These are phyloP conservation scores for Eragrostis tef DNA, from an alignment of 202 grass and related monocot genomes.

Conservation along the genomic window DNA sequence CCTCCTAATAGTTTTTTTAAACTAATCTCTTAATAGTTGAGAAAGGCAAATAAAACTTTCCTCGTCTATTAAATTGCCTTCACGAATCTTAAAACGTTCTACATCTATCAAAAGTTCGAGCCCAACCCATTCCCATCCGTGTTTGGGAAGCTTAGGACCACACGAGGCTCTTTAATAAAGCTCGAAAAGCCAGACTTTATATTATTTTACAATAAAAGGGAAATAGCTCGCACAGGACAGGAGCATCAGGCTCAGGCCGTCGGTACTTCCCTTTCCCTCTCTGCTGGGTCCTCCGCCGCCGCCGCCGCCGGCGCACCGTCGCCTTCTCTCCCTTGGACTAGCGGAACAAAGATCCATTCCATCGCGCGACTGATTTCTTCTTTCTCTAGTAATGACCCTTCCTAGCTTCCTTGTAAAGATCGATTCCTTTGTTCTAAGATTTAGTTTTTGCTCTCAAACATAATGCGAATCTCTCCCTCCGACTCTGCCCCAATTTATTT, in stretches of 20 bases:
- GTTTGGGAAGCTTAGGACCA: too few relatives aligned
- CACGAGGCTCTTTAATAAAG: too few relatives aligned
- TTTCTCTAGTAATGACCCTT: slow-evolving; percentile 5
- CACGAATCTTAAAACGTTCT: too few relatives aligned
- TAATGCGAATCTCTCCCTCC: slow-evolving; percentile 5
- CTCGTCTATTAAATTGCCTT: too few relatives aligned
- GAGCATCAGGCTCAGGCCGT: slow-evolving; percentile 4
- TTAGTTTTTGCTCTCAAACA: background rate
- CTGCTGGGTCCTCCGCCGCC: slow-evolving; percentile 5
- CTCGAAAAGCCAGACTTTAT: background rate
- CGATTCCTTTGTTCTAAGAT: slow-evolving; percentile 1
- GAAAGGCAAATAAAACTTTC: too few relatives aligned
- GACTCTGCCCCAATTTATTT: background rate
- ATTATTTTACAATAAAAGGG: background rate
- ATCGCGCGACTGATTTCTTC: background rate
- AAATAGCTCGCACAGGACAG: background rate
- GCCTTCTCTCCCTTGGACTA: background rate
- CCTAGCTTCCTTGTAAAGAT: background rate
- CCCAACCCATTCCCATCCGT: too few relatives aligned
- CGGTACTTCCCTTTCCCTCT: background rate
- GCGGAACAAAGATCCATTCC: background rate
- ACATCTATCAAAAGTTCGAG: too few relatives aligned
- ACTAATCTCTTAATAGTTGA: too few relatives aligned
- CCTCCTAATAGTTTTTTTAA: too few relatives aligned
- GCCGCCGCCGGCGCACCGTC: too few relatives aligned